Percentiles rank a stretch among this genome's conserved stretches.
Conservation (phyloP, 306 rosid genomes). For the Fragaria nilgerrensis region DNA sequence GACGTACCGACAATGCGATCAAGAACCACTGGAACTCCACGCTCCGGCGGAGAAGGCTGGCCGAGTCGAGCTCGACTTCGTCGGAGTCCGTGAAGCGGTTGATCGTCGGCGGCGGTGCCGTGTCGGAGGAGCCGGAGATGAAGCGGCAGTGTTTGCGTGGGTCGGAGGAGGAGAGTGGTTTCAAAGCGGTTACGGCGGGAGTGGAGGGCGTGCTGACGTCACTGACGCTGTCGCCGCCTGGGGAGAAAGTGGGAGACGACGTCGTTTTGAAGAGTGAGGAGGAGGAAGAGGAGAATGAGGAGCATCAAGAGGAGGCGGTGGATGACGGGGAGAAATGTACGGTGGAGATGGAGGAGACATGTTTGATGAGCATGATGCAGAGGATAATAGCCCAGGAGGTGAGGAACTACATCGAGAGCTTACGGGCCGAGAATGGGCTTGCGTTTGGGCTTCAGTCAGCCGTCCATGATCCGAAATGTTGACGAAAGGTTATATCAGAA, state of each 20-base stretch:
- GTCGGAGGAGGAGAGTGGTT: conserved; percentile 27
- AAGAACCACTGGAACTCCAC: conserved; percentile 97
- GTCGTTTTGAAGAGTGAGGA: conserved; percentile 18
- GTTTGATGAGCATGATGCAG: conserved; percentile 44
- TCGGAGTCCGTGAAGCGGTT: conserved; percentile 31
- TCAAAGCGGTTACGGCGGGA: background rate
- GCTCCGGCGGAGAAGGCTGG: conserved; percentile 54
- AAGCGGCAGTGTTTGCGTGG: conserved; percentile 38
- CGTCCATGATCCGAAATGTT: background rate
- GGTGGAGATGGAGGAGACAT: conserved; percentile 28
- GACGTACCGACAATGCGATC: conserved; percentile 89
- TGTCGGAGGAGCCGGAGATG: background rate
- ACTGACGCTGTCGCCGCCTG: conserved; percentile 49
- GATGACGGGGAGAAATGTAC: conserved; percentile 1
- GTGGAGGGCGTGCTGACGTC: conserved; percentile 34
- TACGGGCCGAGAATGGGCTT: conserved; percentile 28
- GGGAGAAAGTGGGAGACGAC: conserved; percentile 25
- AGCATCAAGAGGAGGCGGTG: background rate
- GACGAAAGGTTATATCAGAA: background rate
- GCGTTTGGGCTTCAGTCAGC: conserved; percentile 9
- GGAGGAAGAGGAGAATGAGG: background rate
- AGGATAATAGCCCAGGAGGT: conserved; percentile 77
- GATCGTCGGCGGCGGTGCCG: background rate
- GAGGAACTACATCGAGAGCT: conserved; percentile 46
- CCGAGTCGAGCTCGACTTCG: conserved; percentile 7